phyloP scores from a whole-genome alignment of 345 rosid genomes.

The Hibiscus mutabilis region DNA sequence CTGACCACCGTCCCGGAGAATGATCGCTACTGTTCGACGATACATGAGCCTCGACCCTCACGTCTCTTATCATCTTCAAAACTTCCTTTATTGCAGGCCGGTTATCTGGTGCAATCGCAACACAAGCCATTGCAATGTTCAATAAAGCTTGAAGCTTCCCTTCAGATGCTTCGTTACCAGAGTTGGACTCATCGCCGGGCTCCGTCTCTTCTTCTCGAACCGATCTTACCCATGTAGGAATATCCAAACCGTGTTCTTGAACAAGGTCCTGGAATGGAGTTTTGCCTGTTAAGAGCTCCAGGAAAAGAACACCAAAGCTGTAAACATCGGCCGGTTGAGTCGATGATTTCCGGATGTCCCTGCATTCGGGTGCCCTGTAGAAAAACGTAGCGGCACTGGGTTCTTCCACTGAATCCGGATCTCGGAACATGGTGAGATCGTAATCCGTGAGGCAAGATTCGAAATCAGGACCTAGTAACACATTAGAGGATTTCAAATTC shows the following conservation, averaged over 20 bases:
- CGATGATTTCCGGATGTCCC: slow-evolving; percentile 51
- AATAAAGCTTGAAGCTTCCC: no score
- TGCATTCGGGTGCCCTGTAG: slow-evolving; percentile 82
- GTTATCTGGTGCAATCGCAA: no score
- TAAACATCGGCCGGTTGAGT: slow-evolving; percentile 85
- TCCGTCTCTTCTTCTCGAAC: slow-evolving; percentile 63
- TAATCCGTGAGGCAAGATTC: slow-evolving; percentile 97
- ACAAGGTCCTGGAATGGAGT: slow-evolving; percentile 95
- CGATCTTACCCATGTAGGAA: slow-evolving; percentile 81
- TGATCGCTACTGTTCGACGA: slow-evolving; percentile 20
- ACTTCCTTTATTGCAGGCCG: neutral
- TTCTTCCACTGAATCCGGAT: slow-evolving; percentile 68
- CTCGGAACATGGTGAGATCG: slow-evolving; percentile 57
- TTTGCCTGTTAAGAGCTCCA: slow-evolving; percentile 88
- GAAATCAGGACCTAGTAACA: slow-evolving; percentile 78
- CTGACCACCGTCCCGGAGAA: slow-evolving; percentile 37
- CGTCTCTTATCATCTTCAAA: neutral
- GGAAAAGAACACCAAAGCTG: slow-evolving; percentile 85
- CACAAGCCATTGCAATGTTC: no score
- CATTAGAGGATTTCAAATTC: slow-evolving; percentile 81
- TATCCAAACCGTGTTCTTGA: slow-evolving; percentile 80
- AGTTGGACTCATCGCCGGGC: no score
- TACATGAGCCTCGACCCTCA: no score
- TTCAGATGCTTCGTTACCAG: no score
- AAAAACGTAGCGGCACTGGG: slow-evolving; percentile 64